Base-by-base conservation (phyloP, 2,329 filamentous ascomycete genomes). In the Samsoniella hepiali region DNA sequence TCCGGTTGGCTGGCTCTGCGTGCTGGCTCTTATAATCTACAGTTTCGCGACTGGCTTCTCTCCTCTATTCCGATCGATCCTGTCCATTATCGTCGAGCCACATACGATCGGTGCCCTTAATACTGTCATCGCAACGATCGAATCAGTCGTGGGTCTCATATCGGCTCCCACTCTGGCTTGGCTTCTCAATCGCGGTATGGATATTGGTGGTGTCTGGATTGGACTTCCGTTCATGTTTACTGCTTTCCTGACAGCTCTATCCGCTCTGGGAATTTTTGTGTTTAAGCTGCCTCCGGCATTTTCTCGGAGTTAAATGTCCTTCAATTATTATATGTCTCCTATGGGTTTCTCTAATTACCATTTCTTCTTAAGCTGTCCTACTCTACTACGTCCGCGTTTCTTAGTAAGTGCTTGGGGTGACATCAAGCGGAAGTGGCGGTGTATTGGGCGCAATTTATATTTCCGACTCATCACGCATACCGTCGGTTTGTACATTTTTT, bases 61-160 rank as follows among this genome's bases (percentile, higher is more conserved):
- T 0, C 68, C 79, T 0, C 68, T 84, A 1, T 69, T 81, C 22
- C 77, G 84, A 40, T 81, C 79, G 3, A 71, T 86, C 7, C 70
- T 85, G n/a, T 84, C 81, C 51, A 76, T 78, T 10, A 69, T 86
- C 11, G 81, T 87, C 13, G 82, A 84, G 66, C 76, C 79, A 29
- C 78, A 83, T 64, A 80, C 84, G 5, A 75, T 85, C 13, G 84
- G 82, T 29, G 79, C 80, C 0, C 72, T 85, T 31, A 87, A 85
- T 69, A 82, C 80, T 5, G 73, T 82, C 4, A 74, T 87, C 10
- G 76, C 78, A 2, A 75, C 84, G 31, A 69, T 82, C 38, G 82
- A 87, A 65, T 80, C 77, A 9, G 47, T 79, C 11, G 80, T 83
- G n/a, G 67, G 78, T 2, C 77, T 84, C 64, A 56, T 80, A 5